Base-by-base conservation (phyloP, 1,284 basidiomycete genomes). In the Leccinum fallax region DNA sequence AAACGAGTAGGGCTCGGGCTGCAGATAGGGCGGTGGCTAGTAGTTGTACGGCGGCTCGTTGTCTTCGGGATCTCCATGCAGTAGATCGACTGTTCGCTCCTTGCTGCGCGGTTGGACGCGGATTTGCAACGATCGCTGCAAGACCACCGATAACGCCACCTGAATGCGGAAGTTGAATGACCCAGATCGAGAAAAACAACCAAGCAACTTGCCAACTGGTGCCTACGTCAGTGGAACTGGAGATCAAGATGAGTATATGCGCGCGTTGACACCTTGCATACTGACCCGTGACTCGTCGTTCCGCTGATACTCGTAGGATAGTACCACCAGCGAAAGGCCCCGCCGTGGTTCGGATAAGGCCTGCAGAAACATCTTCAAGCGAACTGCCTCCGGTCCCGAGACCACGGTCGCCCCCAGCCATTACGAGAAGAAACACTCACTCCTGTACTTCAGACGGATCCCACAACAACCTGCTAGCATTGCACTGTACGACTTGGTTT, bases 301-400 rank as follows among this genome's bases (percentile, higher is more conserved):
- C 36, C 74, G 53, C 63, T 69, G 15, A 79, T 77, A 53, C 79
- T 82, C 0, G 90, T 91, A 0, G 89, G 85, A 71, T 89, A 90
- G 51, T 30, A 30, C 89, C 89, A 40, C 91, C 92, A 19, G 90
- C 91, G 8, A 91, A 88, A 56, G 77, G 79, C 1, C 88, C 28
- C 28, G 28, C 28, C 28, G 6, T 28, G 83, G 82, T 15, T 26
- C 26, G 4, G 4, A 5, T 3, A 26, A 26, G 4, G 26, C 4
- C 26, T 4, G 1, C 26, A 5, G 3, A 26, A 26, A 24, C 24
- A 24, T 24, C 4, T 2, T 24, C 2, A 34, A 11, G 32, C 32
- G 11, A 34, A 34, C 34, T 34, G 32, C 91, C 10, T 86, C 80
- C 0, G 91, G 34, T 36, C 5, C 13, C 34, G 34, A 36, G 34